Evolutionary conservation across 2,329 filamentous ascomycete genomes (phyloP).

Genomic region (Claviceps africana): DNA sequence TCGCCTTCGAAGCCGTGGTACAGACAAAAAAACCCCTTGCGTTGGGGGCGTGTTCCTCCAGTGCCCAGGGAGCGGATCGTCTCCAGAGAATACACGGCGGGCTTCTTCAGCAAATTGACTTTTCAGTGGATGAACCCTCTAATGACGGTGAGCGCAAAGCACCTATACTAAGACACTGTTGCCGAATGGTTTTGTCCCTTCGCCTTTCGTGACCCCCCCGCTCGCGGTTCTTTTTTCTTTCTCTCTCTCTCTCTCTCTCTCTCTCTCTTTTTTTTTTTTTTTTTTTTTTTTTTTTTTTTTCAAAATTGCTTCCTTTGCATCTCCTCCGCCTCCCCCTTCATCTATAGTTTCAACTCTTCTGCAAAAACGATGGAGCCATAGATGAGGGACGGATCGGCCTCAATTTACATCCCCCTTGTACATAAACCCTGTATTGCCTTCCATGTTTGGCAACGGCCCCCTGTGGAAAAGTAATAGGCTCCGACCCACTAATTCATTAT

Average conservation of each 20-base stretch:
- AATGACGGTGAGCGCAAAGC: conserved; percentile 49
- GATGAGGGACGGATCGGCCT: no score
- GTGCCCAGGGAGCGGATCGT: conserved; percentile 37
- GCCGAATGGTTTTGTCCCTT: neutral
- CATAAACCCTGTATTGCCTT: neutral
- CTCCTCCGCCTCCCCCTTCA: no score
- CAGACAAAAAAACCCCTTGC: conserved; percentile 45
- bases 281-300: no score
- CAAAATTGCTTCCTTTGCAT: no score
- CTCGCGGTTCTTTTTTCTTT: no score
- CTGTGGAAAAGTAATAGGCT: neutral
- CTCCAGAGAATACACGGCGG: conserved; percentile 59
- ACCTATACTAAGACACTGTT: neutral
- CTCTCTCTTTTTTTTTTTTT: neutral
- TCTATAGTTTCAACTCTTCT: neutral
- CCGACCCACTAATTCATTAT: neutral
- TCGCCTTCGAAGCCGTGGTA: conserved; percentile 41
- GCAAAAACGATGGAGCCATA: neutral
- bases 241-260: neutral
- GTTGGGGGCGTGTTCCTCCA: conserved; percentile 42
- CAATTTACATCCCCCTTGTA: neutral
- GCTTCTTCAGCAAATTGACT: conserved; percentile 59
- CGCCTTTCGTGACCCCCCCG: no score
- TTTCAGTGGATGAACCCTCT: conserved; percentile 87
- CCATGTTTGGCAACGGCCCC: neutral